Evolutionary conservation across 495 filamentous ascomycete genomes (phyloP).

Genomic region (Aspergillus biplanus): DNA sequence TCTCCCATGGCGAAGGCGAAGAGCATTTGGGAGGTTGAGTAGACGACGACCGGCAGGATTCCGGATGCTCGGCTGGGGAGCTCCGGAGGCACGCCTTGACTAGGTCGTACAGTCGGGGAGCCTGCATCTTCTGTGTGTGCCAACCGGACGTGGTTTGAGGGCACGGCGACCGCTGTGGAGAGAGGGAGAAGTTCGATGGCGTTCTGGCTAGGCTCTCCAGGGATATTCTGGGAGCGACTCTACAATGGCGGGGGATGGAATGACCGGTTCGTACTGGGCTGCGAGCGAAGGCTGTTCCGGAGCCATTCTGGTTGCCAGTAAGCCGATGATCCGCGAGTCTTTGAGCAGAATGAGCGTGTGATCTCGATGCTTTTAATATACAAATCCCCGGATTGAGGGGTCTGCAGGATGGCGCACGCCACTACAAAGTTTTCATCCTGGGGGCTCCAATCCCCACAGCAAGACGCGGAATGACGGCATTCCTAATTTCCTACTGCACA

Average conservation of each 20-base stretch:
- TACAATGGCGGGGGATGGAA: not conserved
- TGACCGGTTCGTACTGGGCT: not conserved
- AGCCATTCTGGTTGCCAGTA: not conserved
- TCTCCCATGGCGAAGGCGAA: constrained; percentile 51
- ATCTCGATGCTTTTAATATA: no score
- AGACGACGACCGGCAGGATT: constrained; percentile 46
- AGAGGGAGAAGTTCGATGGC: not conserved
- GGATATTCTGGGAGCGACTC: not conserved
- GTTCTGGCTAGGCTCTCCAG: not conserved
- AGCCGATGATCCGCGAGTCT: no score
- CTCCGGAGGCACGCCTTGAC: constrained; percentile 37
- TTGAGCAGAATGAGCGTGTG: no score
- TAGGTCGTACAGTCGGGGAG: constrained; percentile 8
- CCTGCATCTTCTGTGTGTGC: constrained; percentile 9
- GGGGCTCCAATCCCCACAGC: no score
- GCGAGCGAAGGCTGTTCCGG: not conserved
- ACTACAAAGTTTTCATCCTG: no score
- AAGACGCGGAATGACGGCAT: no score
- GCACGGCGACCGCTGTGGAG: not conserved
- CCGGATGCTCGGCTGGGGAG: constrained; percentile 38
- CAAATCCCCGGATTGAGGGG: no score
- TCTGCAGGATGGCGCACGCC: no score
- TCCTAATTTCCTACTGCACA: no score
- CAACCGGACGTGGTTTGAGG: not conserved
- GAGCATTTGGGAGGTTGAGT: constrained; percentile 50